Evolutionary conservation across 768 basidiomycete species (phyloP).

Genomic region (Pleurotus djamor): DNA sequence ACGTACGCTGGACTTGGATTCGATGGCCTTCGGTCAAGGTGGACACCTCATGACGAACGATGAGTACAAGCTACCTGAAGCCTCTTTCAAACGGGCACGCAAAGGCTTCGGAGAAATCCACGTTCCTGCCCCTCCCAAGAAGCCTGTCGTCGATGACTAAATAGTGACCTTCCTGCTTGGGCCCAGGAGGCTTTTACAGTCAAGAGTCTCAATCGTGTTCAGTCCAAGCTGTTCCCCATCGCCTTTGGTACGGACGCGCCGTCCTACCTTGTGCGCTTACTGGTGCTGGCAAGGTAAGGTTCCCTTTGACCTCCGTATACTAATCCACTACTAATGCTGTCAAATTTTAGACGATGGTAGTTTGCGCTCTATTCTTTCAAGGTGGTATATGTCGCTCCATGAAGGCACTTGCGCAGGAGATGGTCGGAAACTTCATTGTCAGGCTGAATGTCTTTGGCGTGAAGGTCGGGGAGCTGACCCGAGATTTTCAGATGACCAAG

Average conservation of each 20-base stretch:
- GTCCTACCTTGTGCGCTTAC: constrained; percentile 96
- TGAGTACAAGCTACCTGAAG: constrained; percentile 96
- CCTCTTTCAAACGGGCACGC: constrained; percentile 93
- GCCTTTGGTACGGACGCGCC: constrained; percentile 94
- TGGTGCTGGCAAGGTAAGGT: constrained; percentile 89
- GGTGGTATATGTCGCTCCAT: constrained; percentile 98
- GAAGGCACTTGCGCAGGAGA: constrained; percentile 99
- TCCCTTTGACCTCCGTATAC: not conserved
- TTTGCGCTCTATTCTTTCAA: constrained; percentile 93
- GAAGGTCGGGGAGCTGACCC: constrained; percentile 93
- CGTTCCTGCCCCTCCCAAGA: constrained; percentile 88
- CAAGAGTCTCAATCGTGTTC: constrained; percentile 84
- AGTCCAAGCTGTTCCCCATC: constrained; percentile 89
- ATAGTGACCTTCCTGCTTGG: constrained; percentile 76
- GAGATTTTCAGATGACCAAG: constrained; percentile 98
- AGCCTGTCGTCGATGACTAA: constrained; percentile 59
- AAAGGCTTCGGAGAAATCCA: constrained; percentile 99
- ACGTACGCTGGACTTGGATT: constrained; percentile 82
- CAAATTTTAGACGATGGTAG: constrained; percentile 93
- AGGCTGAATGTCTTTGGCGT: constrained; percentile 72
- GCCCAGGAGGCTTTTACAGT: constrained; percentile 84
- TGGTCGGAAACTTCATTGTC: constrained; percentile 91
- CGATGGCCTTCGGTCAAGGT: constrained; percentile 95
- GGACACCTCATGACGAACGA: constrained; percentile 99
- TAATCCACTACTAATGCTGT: constrained; percentile 16